phyloP scores from a whole-genome alignment of 192 early-diverging fungal species.

The Chytriomyces sp. region DNA sequence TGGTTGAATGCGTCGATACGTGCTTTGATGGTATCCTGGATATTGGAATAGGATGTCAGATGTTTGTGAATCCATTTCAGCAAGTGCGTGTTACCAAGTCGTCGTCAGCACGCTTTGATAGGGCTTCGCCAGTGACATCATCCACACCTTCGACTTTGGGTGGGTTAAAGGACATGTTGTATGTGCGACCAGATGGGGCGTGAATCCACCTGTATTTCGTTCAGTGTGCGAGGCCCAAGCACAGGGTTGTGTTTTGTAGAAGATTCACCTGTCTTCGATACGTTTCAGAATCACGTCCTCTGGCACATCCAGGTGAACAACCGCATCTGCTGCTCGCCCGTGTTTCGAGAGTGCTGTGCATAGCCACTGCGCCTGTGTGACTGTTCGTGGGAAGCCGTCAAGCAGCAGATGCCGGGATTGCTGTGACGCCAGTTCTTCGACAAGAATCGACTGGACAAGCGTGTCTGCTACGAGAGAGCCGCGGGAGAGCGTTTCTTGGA shows the following conservation, averaged over 20 bases:
- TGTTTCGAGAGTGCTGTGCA: background rate
- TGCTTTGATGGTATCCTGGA: constrained; percentile 76
- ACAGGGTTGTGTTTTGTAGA: too few relatives aligned
- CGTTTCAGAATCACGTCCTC: constrained; percentile 72
- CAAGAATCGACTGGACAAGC: constrained; percentile 69
- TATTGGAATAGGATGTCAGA: background rate
- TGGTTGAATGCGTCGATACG: constrained; percentile 79
- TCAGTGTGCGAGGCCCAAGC: too few relatives aligned
- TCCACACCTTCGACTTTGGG: constrained; percentile 79
- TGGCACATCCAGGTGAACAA: constrained; percentile 91
- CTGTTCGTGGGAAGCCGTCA: constrained; percentile 82
- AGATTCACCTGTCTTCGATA: constrained; percentile 71
- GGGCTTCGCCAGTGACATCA: constrained; percentile 92
- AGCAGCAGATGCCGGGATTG: constrained; percentile 34
- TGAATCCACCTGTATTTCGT: constrained; percentile 73
- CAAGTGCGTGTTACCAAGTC: constrained; percentile 51
- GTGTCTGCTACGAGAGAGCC: constrained; percentile 74
- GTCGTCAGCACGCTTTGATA: constrained; percentile 87
- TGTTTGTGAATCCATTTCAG: background rate
- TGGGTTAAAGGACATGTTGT: constrained; percentile 93
- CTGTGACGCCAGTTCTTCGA: constrained; percentile 60
- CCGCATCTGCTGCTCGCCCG: constrained; percentile 37
- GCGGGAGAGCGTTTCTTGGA: constrained; percentile 43
- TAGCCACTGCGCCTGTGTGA: constrained; percentile 74
- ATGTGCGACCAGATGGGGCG: constrained; percentile 79